Percentiles rank a stretch among this genome's conserved stretches.
Conservation (phyloP, 495 filamentous ascomycete species). For the Talaromyces ruber region DNA sequence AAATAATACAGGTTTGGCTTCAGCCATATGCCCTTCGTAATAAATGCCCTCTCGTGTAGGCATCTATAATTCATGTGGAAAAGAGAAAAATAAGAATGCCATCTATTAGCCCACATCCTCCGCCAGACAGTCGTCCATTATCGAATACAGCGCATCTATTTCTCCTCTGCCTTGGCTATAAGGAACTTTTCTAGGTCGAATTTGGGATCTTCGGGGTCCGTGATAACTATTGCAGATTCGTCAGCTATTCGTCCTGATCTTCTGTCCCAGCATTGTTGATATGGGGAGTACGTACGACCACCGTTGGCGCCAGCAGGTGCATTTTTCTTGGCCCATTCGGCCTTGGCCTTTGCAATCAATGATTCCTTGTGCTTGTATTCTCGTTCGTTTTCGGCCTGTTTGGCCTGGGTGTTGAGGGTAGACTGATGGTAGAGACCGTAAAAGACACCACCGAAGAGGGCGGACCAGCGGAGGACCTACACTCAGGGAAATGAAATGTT, state of each 20-base stretch:
- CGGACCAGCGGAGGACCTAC: constrained; percentile 92
- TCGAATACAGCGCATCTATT: constrained; percentile 26
- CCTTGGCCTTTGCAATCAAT: constrained; percentile 85
- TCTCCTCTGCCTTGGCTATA: constrained; percentile 52
- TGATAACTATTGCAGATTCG: constrained; percentile 51
- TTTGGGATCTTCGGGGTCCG: constrained; percentile 71
- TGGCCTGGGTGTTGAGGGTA: constrained; percentile 56
- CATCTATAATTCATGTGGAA: not conserved
- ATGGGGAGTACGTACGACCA: constrained; percentile 45
- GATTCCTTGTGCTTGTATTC: constrained; percentile 82
- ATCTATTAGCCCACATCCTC: constrained; percentile 5
- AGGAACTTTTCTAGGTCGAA: constrained; percentile 89
- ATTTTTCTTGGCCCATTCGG: constrained; percentile 74
- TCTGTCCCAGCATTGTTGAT: not conserved
- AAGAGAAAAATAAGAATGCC: not conserved
- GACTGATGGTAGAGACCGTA: constrained; percentile 92
- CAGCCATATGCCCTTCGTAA: constrained; percentile 20
- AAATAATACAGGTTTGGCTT: constrained; percentile 41
- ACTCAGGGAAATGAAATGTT: constrained; percentile 8
- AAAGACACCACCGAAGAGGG: constrained; percentile 76
- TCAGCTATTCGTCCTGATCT: not conserved
- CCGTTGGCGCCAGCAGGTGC: constrained; percentile 42
- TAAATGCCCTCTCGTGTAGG: not conserved
- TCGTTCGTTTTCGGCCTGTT: constrained; percentile 54
- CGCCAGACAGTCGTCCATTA: not conserved